A percentile compares a stretch with the other conserved stretches of the same genome.
Evolutionary conservation across 495 filamentous ascomycete species (phyloP).

Genomic region (Neurospora sp.): DNA sequence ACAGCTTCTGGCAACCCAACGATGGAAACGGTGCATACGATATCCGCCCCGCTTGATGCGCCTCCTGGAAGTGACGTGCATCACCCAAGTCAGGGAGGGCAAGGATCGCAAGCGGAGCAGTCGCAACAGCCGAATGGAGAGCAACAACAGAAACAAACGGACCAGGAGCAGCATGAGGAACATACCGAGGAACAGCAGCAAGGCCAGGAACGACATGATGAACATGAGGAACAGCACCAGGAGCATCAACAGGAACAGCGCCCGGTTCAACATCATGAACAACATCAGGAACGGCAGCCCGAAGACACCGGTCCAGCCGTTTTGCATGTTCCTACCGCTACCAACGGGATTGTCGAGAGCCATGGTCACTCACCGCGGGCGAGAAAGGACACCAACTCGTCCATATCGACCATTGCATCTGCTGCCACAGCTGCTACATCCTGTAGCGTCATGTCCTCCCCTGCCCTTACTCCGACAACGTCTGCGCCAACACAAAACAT

Average conservation of each 20-base stretch:
- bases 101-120: not conserved
- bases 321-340: constrained; percentile 9
- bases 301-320: constrained; percentile 13
- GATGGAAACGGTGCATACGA: not conserved
- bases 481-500: constrained; percentile 26
- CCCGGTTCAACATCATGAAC: constrained; percentile 11
- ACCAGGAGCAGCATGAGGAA: not conserved
- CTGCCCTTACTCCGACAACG: constrained; percentile 11
- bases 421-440: constrained; percentile 28
- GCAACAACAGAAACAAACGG: not conserved
- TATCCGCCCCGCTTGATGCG: not conserved
- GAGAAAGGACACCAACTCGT: constrained; percentile 40
- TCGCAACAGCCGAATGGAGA: not conserved
- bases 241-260: constrained; percentile 19
- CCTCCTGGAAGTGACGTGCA: not conserved
- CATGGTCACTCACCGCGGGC: constrained; percentile 27
- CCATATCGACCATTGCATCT: constrained; percentile 34
- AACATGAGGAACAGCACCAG: not conserved
- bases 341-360: constrained; percentile 21
- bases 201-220: not conserved
- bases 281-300: constrained; percentile 10
- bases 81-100: not conserved
- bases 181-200: not conserved
- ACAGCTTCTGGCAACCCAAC: not conserved
- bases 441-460: constrained; percentile 34